Evolutionary conservation across 164 flowering plant genomes (phyloP), one percentile per base, ranked within the genome.

Genomic region (Umbellularia californica): DNA sequence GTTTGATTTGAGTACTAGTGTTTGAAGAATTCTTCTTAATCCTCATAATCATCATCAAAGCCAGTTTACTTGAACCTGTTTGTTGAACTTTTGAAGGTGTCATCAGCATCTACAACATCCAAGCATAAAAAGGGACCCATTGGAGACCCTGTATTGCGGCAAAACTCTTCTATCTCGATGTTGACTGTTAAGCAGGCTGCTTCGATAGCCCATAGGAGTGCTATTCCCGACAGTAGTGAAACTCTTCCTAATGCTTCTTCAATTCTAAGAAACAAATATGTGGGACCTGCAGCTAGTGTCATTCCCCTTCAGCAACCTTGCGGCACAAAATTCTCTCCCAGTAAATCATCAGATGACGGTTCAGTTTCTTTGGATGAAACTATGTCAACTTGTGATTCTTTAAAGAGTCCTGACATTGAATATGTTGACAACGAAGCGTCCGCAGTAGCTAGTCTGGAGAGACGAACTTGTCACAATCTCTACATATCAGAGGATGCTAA

Each of bases 401-500:
- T 92, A 79, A 95, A 88, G 80, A 95, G 98, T 72, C 94, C 98
- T 3, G 91, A 93, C 28, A 82, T 93, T 75, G 99, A 95, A 75
- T 95, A 94, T 68, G 52, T 93, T 28, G 99, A 93, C 82, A 90
- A 79, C 50, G 92, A 89, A 67, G 78, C 83, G 62, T 82, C 88
- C 3, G 84, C 81, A 6, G 80, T 86, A 70, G 85, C 83, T 77
- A 87, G 93, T 51, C 76, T 94, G 6, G 90, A 89, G 72, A 81
- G 90, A 81, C 91, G 85, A 82, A 85, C 94, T 12, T 79, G 83
- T 62, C 82, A 84, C 74, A 81, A 81, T 68, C 93, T 91, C 55
- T 77, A 75, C 85, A 92, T 93, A 74, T 90, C 98, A 17, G 92
- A 89, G 25, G 78, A 69, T 73, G 71, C 68, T 12, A 85, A 86